These are phyloP conservation scores for Nicotiana benthamiana DNA, from an alignment of 257 asterid species.

Conservation along the genomic window DNA sequence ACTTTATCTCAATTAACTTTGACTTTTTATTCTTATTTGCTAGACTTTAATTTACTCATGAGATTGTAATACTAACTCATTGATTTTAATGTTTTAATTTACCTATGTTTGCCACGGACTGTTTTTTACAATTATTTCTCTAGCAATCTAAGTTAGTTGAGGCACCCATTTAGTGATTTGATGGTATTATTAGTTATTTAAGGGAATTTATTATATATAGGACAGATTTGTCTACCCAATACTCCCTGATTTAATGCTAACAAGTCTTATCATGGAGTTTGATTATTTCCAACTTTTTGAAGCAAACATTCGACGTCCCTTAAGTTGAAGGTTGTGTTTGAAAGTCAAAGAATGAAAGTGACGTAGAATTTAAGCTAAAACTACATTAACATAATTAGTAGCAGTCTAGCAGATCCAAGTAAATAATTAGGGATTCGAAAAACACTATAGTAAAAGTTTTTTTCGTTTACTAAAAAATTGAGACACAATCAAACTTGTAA, in stretches of 20 bases:
- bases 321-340: not conserved
- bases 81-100: not conserved
- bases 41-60: not conserved
- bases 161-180: not conserved
- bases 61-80: not conserved
- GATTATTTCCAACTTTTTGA: not conserved
- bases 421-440: too few species aligned
- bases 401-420: too few species aligned
- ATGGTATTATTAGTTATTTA: not conserved
- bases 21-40: too few species aligned
- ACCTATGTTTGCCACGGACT: not conserved
- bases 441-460: too few species aligned
- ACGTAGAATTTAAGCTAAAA: not conserved
- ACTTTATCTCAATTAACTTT: too few species aligned
- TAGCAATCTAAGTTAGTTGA: not conserved
- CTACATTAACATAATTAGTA: not conserved
- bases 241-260: not conserved
- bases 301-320: not conserved
- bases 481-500: too few species aligned
- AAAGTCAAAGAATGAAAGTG: not conserved
- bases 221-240: not conserved
- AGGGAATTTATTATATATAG: not conserved
- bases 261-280: not conserved
- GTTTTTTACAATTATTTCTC: too few species aligned
- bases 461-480: too few species aligned